A percentile compares a stretch with the other conserved stretches of the same genome.
These are phyloP conservation scores for Penicillium pulvis DNA, from an alignment of 495 filamentous ascomycete genomes.

Conservation along the genomic window DNA sequence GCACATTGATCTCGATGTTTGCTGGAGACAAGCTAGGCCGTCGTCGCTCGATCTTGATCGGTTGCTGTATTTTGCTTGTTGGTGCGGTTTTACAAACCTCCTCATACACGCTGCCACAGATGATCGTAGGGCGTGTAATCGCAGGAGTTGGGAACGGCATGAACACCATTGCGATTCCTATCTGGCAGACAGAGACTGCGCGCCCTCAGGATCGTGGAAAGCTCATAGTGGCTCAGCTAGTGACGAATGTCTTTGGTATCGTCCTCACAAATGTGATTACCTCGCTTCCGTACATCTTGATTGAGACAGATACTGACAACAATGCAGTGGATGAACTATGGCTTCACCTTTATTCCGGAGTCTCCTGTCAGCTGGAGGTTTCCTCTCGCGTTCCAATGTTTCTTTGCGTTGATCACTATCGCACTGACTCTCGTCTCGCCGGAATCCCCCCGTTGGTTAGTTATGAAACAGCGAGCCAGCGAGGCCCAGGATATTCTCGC, in stretches of 20 bases:
- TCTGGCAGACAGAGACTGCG: background rate
- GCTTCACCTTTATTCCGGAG: background rate
- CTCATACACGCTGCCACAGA: background rate
- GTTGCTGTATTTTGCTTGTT: background rate
- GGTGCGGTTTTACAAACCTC: background rate
- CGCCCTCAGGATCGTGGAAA: background rate
- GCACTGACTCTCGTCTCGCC: background rate
- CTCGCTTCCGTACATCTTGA: no score
- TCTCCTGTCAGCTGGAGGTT: background rate
- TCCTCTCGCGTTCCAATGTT: background rate
- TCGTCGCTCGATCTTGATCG: background rate
- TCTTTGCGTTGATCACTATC: background rate
- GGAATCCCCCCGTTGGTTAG: constrained; percentile 1
- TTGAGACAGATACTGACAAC: no score
- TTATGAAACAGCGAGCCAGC: background rate
- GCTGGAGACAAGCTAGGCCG: background rate
- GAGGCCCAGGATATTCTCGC: background rate
- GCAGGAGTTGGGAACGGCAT: background rate
- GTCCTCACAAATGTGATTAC: background rate
- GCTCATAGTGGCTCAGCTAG: background rate
- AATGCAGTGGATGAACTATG: constrained; percentile 3
- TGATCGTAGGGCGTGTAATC: background rate
- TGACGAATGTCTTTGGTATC: background rate
- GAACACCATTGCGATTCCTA: constrained; percentile 2
- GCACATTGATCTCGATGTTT: background rate